Evolutionary conservation across 192 early-diverging fungal genomes (phyloP).

Genomic region (Polychytrium aggregatum): DNA sequence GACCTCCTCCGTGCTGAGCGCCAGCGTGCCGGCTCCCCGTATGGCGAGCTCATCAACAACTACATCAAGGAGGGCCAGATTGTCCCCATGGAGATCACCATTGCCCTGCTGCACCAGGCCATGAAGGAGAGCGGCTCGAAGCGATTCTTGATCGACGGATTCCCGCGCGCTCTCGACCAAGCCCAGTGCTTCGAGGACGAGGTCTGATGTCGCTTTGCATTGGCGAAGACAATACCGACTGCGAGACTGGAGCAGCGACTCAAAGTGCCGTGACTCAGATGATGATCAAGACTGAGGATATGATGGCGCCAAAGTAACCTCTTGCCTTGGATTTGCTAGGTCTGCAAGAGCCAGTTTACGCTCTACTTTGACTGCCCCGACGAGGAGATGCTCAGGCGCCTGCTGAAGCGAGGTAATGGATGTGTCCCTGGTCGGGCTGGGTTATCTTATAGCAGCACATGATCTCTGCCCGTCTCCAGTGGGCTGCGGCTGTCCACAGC

Average conservation of each 20-base stretch:
- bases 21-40: slow-evolving; percentile 64
- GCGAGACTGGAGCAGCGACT: too few species aligned
- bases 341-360: slow-evolving; percentile 58
- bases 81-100: slow-evolving; percentile 93
- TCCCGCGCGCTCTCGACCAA: slow-evolving; percentile 90
- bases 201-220: too few species aligned
- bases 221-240: too few species aligned
- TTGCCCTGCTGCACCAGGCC: slow-evolving; percentile 77
- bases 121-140: slow-evolving; percentile 59
- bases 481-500: too few species aligned
- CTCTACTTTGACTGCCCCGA: slow-evolving; percentile 96
- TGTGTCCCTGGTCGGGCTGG: not conserved
- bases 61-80: slow-evolving; percentile 91
- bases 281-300: too few species aligned
- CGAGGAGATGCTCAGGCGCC: slow-evolving; percentile 75
- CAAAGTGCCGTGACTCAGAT: too few species aligned
- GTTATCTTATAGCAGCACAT: slow-evolving; percentile 1
- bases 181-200: slow-evolving; percentile 85
- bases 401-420: slow-evolving; percentile 71
- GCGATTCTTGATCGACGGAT: slow-evolving; percentile 92
- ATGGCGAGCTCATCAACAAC: slow-evolving; percentile 82
- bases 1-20: slow-evolving; percentile 91
- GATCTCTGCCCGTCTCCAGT: not conserved
- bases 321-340: slow-evolving; percentile 24
- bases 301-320: too few species aligned